phyloP scores from a whole-genome alignment of 495 filamentous ascomycete species.

The Aspergillus cristatus region DNA sequence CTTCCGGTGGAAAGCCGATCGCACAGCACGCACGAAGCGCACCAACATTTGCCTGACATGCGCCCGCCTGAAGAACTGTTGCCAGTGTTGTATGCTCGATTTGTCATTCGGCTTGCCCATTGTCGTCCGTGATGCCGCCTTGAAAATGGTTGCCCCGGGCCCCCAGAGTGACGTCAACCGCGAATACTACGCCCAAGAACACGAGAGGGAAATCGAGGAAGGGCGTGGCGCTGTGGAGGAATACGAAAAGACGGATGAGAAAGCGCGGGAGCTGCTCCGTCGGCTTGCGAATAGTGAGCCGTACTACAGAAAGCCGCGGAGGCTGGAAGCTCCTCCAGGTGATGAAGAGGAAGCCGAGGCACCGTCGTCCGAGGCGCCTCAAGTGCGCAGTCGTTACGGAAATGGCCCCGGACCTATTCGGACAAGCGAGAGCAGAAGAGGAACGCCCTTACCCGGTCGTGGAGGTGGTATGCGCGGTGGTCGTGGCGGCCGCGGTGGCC shows the following conservation, averaged over 20 bases:
- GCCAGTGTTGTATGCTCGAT: constrained; percentile 98
- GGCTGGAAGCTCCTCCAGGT: constrained; percentile 45
- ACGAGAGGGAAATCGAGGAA: constrained; percentile 91
- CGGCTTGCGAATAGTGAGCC: constrained; percentile 85
- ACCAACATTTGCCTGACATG: constrained; percentile 94
- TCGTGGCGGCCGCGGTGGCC: constrained; percentile 45
- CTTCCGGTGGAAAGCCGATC: constrained; percentile 89
- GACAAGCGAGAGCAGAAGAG: constrained; percentile 43
- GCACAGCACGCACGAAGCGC: constrained; percentile 75
- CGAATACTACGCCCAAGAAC: constrained; percentile 94
- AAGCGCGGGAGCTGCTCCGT: constrained; percentile 78
- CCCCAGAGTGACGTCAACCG: constrained; percentile 86
- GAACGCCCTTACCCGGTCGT: constrained; percentile 29
- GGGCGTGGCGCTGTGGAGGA: constrained; percentile 72
- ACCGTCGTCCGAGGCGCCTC: constrained; percentile 14
- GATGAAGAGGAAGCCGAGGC: constrained; percentile 27
- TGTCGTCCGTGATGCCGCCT: constrained; percentile 86
- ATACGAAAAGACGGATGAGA: constrained; percentile 96
- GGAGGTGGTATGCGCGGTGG: constrained; percentile 34
- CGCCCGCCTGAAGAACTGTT: constrained; percentile 92
- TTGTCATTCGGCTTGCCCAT: constrained; percentile 90
- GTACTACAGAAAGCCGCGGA: constrained; percentile 78
- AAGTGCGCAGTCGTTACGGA: constrained; percentile 35
- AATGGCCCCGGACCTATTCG: constrained; percentile 54
- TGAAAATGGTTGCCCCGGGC: constrained; percentile 93